Evolutionary conservation across 306 rosid species (phyloP).

Genomic region (Arachis hypogaea): DNA sequence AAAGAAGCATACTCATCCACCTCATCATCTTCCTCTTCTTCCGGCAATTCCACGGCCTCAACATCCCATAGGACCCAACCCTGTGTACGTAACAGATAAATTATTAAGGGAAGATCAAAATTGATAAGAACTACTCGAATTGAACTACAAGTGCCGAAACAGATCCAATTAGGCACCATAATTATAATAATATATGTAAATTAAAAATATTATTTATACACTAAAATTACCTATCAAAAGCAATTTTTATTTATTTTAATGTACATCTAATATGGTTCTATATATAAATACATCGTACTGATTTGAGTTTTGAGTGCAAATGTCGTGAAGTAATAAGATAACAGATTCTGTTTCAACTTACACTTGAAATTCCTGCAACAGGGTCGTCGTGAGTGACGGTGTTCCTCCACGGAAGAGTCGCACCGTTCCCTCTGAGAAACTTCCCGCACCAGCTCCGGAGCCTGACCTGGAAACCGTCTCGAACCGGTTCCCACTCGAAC

Average conservation of each 20-base stretch:
- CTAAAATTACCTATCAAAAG: too few species aligned
- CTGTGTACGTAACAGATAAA: conserved; percentile 42
- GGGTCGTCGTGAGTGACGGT: conserved; percentile 73
- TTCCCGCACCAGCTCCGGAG: conserved; percentile 71
- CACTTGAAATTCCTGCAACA: not conserved
- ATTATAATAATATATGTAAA: too few species aligned
- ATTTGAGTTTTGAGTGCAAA: too few species aligned
- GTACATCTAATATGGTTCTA: too few species aligned
- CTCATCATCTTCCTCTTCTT: conserved; percentile 33
- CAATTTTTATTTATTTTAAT: too few species aligned
- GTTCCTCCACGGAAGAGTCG: conserved; percentile 88
- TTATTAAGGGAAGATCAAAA: not conserved
- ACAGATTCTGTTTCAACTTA: not conserved
- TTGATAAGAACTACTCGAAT: not conserved
- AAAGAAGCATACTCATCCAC: conserved; percentile 48
- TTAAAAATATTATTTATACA: too few species aligned
- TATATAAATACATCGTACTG: too few species aligned
- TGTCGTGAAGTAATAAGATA: too few species aligned
- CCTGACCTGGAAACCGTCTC: conserved; percentile 78
- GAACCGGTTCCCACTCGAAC: conserved; percentile 73
- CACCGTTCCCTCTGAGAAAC: conserved; percentile 77
- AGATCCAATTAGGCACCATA: too few species aligned
- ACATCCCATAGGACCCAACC: conserved; percentile 81
- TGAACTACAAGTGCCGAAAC: too few species aligned
- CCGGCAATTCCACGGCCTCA: conserved; percentile 42